These are phyloP conservation scores for Tuber aestivum DNA, from an alignment of 495 filamentous ascomycete genomes.

Conservation along the genomic window DNA sequence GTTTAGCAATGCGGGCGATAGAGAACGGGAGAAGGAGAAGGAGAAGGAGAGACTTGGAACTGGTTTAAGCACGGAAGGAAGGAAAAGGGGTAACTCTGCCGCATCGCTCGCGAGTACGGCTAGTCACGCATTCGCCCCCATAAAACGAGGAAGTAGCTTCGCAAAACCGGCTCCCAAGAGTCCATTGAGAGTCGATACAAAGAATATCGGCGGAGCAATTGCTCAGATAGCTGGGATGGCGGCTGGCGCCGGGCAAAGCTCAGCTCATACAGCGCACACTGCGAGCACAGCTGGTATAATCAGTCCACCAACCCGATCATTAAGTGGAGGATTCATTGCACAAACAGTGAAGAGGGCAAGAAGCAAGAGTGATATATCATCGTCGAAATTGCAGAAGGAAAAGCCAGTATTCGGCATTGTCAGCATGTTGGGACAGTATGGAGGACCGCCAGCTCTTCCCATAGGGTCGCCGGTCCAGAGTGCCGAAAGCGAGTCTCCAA, in stretches of 20 bases:
- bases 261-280: slow-evolving; percentile 26
- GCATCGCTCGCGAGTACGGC: slow-evolving; percentile 7
- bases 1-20: slow-evolving; percentile 37
- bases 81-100: slow-evolving; percentile 27
- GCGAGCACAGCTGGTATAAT: slow-evolving; percentile 14
- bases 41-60: not conserved
- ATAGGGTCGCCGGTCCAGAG: slow-evolving; percentile 32
- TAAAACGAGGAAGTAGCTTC: slow-evolving; percentile 23
- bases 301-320: slow-evolving; percentile 19
- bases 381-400: slow-evolving; percentile 28
- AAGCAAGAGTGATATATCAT: slow-evolving; percentile 69
- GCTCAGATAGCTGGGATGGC: slow-evolving; percentile 35
- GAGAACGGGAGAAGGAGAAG: slow-evolving; percentile 22
- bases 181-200: slow-evolving; percentile 29
- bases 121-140: slow-evolving; percentile 15
- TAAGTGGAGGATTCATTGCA: slow-evolving; percentile 47
- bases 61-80: not conserved
- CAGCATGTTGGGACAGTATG: slow-evolving; percentile 31
- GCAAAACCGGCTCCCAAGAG: slow-evolving; percentile 9
- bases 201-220: slow-evolving; percentile 32
- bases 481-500: slow-evolving; percentile 17
- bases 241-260: slow-evolving; percentile 36
- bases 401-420: slow-evolving; percentile 38
- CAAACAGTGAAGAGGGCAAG: slow-evolving; percentile 56
- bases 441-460: slow-evolving; percentile 29